Evolutionary conservation across 78 protist genomes (phyloP).

Genomic region (Acrasis kona): DNA sequence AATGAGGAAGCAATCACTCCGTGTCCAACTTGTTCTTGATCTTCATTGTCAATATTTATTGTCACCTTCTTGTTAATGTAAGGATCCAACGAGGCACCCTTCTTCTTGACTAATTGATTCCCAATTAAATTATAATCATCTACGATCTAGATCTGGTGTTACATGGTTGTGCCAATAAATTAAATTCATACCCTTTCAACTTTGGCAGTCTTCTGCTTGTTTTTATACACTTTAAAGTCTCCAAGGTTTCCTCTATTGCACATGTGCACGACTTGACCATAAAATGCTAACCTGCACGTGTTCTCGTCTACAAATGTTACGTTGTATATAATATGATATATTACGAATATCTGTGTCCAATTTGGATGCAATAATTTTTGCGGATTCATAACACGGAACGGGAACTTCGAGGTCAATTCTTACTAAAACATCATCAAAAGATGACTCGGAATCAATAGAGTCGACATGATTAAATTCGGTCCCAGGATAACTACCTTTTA

Average conservation of each 20-base stretch:
- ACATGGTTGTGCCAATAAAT: too few species aligned
- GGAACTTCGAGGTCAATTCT: constrained; percentile 48
- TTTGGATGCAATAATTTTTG: constrained; percentile 63
- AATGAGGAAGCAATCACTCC: not conserved
- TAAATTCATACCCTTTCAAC: too few species aligned
- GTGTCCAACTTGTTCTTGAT: not conserved
- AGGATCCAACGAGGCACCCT: too few species aligned
- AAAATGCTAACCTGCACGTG: not conserved
- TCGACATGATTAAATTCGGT: not conserved
- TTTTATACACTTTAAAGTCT: not conserved
- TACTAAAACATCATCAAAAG: not conserved
- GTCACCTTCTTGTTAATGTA: not conserved
- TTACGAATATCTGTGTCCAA: constrained; percentile 43
- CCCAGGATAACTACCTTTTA: constrained; percentile 43
- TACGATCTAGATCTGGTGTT: too few species aligned
- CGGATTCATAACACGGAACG: constrained; percentile 32
- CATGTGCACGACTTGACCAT: not conserved
- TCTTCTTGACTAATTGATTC: not conserved
- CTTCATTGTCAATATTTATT: not conserved
- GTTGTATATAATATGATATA: too few species aligned
- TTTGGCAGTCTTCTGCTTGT: not conserved
- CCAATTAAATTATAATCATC: not conserved
- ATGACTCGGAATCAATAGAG: not conserved
- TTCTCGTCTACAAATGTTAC: too few species aligned
- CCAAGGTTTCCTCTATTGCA: not conserved